Percentiles rank a stretch among this genome's conserved stretches.
phyloP scores from a whole-genome alignment of 2,329 filamentous ascomycete genomes.

The Cryoendolithus antarcticus region DNA sequence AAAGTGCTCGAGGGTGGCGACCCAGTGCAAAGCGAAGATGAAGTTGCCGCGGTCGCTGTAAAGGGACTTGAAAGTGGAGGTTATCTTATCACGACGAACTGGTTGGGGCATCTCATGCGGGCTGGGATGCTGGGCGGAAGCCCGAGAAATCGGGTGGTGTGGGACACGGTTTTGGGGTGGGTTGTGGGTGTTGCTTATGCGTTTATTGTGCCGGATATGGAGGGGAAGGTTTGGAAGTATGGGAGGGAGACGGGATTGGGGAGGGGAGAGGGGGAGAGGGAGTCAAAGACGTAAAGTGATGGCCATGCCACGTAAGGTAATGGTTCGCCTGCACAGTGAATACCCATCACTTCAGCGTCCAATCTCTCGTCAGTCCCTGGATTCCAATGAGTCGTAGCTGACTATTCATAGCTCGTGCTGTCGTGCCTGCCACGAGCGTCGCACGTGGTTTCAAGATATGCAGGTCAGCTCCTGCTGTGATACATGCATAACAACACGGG shows the following conservation, averaged over 20 bases:
- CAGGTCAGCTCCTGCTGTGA: too few relatives aligned
- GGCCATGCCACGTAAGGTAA: too few relatives aligned
- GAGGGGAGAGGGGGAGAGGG: too few relatives aligned
- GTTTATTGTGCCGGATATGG: conserved; percentile 45
- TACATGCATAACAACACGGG: too few relatives aligned
- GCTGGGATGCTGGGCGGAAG: conserved; percentile 41
- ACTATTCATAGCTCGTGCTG: too few relatives aligned
- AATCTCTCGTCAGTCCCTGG: too few relatives aligned
- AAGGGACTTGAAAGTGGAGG: conserved; percentile 66
- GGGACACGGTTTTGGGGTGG: conserved; percentile 45
- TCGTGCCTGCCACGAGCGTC: too few relatives aligned
- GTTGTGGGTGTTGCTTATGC: conserved; percentile 42
- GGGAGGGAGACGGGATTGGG: conserved; percentile 32
- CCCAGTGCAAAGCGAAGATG: conserved; percentile 62
- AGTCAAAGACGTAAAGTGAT: too few relatives aligned
- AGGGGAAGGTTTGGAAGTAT: conserved; percentile 44
- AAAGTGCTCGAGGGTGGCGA: conserved; percentile 72
- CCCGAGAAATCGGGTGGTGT: conserved; percentile 39
- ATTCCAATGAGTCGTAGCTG: too few relatives aligned
- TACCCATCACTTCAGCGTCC: too few relatives aligned
- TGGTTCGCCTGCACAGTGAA: too few relatives aligned
- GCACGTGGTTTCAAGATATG: too few relatives aligned
- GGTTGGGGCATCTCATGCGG: conserved; percentile 61
- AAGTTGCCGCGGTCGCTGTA: conserved; percentile 61
- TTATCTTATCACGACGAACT: conserved; percentile 65